phyloP scores from a whole-genome alignment of 441 rosid genomes.

The Caryocar brasiliense region DNA sequence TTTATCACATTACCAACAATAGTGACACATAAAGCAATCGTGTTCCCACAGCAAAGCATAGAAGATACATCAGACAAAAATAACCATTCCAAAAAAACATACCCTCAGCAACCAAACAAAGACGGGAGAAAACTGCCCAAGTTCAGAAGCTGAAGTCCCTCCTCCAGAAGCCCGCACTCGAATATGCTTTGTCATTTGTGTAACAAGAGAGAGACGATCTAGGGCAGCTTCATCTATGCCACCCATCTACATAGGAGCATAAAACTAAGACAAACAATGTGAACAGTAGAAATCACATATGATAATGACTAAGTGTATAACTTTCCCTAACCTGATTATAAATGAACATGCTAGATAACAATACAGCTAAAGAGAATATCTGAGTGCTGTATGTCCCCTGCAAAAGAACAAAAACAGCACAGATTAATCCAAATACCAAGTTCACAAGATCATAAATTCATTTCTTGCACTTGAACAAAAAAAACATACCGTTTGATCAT shows the following conservation, averaged over 20 bases:
- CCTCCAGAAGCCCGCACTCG: conserved; percentile 89
- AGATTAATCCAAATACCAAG: too few relatives aligned
- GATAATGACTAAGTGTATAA: too few relatives aligned
- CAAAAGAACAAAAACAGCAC: not conserved
- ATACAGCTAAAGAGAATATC: conserved; percentile 92
- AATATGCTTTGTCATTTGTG: conserved; percentile 95
- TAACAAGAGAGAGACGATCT: conserved; percentile 95
- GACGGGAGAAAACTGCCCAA: conserved; percentile 93
- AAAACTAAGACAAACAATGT: not conserved
- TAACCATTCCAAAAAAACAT: conserved; percentile 8
- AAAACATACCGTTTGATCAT: conserved; percentile 80
- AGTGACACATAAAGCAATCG: too few relatives aligned
- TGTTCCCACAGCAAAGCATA: not conserved
- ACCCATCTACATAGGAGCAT: conserved; percentile 59
- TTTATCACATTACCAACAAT: too few relatives aligned
- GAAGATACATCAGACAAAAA: not conserved
- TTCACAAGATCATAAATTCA: too few relatives aligned
- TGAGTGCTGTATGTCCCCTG: conserved; percentile 99
- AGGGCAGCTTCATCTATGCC: conserved; percentile 96
- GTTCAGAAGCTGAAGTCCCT: conserved; percentile 60
- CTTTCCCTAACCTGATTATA: conserved; percentile 70
- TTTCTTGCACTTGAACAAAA: too few relatives aligned
- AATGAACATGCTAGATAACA: conserved; percentile 90
- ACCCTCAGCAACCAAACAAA: conserved; percentile 98
- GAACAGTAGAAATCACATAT: not conserved